Evolutionary conservation across 495 filamentous ascomycete species (phyloP).

Genomic region (Penicillium arizonense): DNA sequence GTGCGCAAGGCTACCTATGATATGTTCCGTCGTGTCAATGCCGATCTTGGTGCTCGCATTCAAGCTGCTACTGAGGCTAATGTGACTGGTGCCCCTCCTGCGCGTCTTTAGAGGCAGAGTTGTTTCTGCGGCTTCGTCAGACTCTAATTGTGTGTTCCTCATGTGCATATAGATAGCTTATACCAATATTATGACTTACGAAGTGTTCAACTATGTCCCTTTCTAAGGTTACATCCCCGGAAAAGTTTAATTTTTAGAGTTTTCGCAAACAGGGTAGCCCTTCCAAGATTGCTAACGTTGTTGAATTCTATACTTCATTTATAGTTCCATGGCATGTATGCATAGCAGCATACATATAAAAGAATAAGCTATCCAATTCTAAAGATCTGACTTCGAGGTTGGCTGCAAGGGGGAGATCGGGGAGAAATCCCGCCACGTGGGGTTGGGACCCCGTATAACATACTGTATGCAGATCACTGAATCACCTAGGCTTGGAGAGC

Average conservation of each 20-base stretch:
- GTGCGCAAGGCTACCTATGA: conserved; percentile 60
- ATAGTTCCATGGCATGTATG: too few relatives aligned
- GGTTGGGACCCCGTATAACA: not conserved
- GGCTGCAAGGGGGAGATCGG: not conserved
- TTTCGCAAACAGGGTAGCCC: too few relatives aligned
- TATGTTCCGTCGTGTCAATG: conserved; percentile 43
- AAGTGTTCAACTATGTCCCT: too few relatives aligned
- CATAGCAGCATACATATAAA: too few relatives aligned
- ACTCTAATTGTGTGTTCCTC: not conserved
- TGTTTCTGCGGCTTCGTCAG: not conserved
- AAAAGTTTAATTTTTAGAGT: too few relatives aligned
- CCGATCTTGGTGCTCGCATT: conserved; percentile 43
- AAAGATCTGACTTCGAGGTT: too few relatives aligned
- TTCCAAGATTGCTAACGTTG: too few relatives aligned
- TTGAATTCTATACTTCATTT: too few relatives aligned
- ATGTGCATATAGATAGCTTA: not conserved
- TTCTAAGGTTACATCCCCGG: too few relatives aligned
- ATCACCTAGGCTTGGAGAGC: not conserved
- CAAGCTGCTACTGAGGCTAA: conserved; percentile 43
- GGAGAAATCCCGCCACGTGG: conserved; percentile 2
- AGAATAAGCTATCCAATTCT: too few relatives aligned
- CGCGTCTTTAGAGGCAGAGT: conserved; percentile 26
- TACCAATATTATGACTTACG: too few relatives aligned
- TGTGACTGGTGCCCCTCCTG: conserved; percentile 17
- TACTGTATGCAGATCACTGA: not conserved